Evolutionary conservation across 768 basidiomycete genomes (phyloP).

Genomic region (Cantharellus cinnabarinus): DNA sequence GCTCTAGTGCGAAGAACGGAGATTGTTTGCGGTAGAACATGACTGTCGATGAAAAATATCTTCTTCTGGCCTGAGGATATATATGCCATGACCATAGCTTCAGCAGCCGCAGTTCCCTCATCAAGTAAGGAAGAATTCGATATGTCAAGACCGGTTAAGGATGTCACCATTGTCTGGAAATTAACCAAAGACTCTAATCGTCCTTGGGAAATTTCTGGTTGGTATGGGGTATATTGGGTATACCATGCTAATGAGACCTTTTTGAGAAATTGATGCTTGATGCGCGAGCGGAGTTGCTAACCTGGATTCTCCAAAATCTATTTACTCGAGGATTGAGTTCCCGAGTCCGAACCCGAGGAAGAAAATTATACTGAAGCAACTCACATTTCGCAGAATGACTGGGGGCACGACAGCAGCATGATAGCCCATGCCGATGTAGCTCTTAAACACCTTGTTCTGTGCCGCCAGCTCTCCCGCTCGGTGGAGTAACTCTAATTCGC

Average conservation of each 20-base stretch:
- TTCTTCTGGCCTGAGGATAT: constrained; percentile 41
- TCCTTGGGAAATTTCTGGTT: constrained; percentile 97
- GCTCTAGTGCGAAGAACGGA: constrained; percentile 80
- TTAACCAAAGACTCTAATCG: constrained; percentile 93
- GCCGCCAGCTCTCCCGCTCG: constrained; percentile 58
- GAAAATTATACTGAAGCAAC: constrained; percentile 8
- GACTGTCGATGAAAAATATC: constrained; percentile 68
- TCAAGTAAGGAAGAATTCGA: constrained; percentile 91
- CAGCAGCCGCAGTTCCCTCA: constrained; percentile 86
- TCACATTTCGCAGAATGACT: constrained; percentile 78
- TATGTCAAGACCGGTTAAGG: constrained; percentile 84
- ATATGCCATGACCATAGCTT: constrained; percentile 93
- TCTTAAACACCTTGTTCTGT: constrained; percentile 67
- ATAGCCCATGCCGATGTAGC: constrained; percentile 97
- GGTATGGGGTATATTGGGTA: constrained; percentile 88
- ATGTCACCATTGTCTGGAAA: constrained; percentile 91
- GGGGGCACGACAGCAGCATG: constrained; percentile 89
- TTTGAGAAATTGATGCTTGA: not conserved
- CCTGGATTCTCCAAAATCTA: constrained; percentile 77
- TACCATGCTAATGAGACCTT: constrained; percentile 48
- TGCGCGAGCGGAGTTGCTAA: not conserved
- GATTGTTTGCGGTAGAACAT: constrained; percentile 74
- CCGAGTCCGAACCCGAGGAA: not conserved
- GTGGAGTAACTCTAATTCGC: constrained; percentile 65
- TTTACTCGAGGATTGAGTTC: not conserved